A percentile compares a stretch with the other conserved stretches of the same genome.
Conservation (phyloP, 371 early-diverging fungal genomes). For the Mycotypha africana region DNA sequence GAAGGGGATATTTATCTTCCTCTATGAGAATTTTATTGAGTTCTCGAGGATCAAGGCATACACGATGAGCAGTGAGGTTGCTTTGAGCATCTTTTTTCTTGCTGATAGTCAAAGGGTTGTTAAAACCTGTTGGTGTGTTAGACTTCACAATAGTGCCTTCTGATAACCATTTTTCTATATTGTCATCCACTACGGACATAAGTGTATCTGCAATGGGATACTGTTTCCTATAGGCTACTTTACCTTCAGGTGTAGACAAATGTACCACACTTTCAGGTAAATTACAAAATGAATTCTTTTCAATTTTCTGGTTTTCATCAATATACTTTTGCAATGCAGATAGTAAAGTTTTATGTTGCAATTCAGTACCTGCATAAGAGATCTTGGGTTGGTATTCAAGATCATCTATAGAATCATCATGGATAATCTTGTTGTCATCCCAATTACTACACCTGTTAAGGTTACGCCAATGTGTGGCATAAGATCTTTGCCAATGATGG, state of each 20-base stretch:
- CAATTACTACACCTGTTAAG: conserved; percentile 3
- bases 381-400: conserved; percentile 4
- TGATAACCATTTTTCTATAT: neutral
- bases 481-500: conserved; percentile 4
- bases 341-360: conserved; percentile 1
- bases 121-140: neutral
- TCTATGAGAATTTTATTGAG: conserved; percentile 3
- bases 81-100: conserved; percentile 6
- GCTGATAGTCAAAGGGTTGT: conserved; percentile 5
- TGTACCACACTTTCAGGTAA: neutral
- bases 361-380: neutral
- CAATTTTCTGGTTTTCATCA: neutral
- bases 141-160: conserved; percentile 3
- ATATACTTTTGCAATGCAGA: neutral
- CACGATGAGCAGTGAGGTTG: conserved; percentile 2
- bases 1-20: neutral
- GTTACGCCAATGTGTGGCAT: conserved; percentile 1
- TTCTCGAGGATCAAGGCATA: conserved; percentile 1
- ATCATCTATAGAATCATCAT: conserved; percentile 4
- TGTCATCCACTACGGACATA: conserved; percentile 1
- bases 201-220: conserved; percentile 5
- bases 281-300: conserved; percentile 1
- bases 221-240: neutral
- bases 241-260: neutral
- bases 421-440: neutral